A percentile compares a stretch with the other conserved stretches of the same genome.
phyloP scores from a whole-genome alignment of 2,329 filamentous ascomycete genomes.

The Rutstroemia sydowiana region DNA sequence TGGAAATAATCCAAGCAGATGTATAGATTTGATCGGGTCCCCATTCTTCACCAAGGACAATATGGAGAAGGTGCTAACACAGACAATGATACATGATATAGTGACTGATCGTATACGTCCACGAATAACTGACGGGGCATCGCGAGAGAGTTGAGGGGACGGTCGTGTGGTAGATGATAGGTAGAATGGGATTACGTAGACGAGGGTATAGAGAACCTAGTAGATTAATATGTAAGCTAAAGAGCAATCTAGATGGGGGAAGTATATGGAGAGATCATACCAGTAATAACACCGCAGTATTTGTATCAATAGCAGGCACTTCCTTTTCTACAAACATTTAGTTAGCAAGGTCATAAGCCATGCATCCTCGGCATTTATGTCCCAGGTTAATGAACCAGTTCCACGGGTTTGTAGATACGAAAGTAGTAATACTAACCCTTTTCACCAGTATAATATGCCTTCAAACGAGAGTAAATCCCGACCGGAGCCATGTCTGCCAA shows the following conservation, averaged over 20 bases:
- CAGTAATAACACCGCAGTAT: conserved; percentile 20
- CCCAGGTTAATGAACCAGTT: background rate
- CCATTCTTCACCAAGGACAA: conserved; percentile 48
- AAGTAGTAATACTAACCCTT: conserved; percentile 17
- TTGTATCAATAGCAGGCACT: conserved; percentile 23
- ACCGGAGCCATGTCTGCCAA: conserved; percentile 23
- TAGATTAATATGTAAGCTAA: background rate
- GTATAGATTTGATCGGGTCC: conserved; percentile 48
- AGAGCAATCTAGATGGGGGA: background rate
- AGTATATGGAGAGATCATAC: conserved; percentile 11
- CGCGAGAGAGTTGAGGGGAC: conserved; percentile 69
- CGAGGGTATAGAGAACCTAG: conserved; percentile 71
- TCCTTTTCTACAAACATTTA: conserved; percentile 17
- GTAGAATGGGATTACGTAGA: conserved; percentile 91
- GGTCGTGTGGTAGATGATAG: conserved; percentile 72
- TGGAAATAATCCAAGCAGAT: conserved; percentile 76
- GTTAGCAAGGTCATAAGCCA: background rate
- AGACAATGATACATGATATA: conserved; percentile 64
- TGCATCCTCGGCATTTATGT: background rate
- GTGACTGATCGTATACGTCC: conserved; percentile 77
- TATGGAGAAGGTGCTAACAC: conserved; percentile 58
- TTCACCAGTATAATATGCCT: conserved; percentile 20
- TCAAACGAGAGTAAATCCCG: conserved; percentile 21
- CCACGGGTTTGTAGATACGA: background rate
- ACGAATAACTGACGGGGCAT: conserved; percentile 83